These are phyloP conservation scores for Microcera coccophila DNA, from an alignment of 2,329 filamentous ascomycete species.

Conservation along the genomic window DNA sequence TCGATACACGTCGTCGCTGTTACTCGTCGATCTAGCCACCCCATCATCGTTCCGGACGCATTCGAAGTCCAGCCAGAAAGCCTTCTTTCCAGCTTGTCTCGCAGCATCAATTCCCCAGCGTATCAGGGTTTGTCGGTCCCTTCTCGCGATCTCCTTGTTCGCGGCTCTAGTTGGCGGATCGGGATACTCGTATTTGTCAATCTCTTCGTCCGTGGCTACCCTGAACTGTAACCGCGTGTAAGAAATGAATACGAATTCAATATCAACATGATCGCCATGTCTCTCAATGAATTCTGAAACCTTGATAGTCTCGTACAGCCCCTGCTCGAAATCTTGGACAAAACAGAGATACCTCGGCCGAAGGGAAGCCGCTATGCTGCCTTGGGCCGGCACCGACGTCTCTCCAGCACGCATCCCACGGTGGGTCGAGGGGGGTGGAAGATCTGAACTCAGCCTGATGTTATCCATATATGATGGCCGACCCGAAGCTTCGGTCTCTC, in stretches of 20 bases:
- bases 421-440: not conserved
- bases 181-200: constrained; percentile 7
- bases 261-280: constrained; percentile 18
- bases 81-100: constrained; percentile 32
- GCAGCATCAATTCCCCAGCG: constrained; percentile 38
- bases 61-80: constrained; percentile 42
- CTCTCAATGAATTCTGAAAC: constrained; percentile 22
- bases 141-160: constrained; percentile 13
- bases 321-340: constrained; percentile 12
- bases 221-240: constrained; percentile 40
- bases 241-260: constrained; percentile 38
- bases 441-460: not conserved
- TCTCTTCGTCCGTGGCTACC: constrained; percentile 22
- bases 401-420: not conserved
- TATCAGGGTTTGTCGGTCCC: constrained; percentile 28
- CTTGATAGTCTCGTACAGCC: constrained; percentile 17
- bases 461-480: not conserved
- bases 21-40: constrained; percentile 27
- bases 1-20: constrained; percentile 34
- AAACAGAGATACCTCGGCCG: constrained; percentile 24
- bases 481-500: not conserved
- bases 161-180: constrained; percentile 16
- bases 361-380: too few species aligned
- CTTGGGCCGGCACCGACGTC: not conserved
- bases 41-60: constrained; percentile 36